Evolutionary conservation across 148 eudicot genomes (phyloP), one percentile per base, ranked within the genome.

Genomic region (Persicaria tinctoria): DNA sequence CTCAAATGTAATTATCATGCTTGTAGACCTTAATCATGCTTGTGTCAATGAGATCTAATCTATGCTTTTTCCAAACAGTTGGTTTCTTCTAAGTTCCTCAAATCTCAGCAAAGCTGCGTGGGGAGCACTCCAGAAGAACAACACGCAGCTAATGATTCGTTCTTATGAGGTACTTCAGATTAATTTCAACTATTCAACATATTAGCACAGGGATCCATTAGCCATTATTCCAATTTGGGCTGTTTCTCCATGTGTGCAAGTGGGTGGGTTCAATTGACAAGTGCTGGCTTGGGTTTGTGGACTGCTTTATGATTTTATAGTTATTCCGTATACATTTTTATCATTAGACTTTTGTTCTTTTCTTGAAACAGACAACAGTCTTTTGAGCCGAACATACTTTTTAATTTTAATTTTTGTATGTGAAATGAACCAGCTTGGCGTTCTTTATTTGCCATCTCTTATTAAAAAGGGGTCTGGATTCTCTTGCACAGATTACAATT

Each of bases 91-190:
- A 56, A 92, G 97, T 69, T 95, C 98, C 27, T 47, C 98, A 78
- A 95, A 95, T 79, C 93, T 92, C 79, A 95, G 98, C 85, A 95
- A 95, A 86, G 98, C 98, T 79, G 97, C 98, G 32, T 95, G 98
- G 97, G 98, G 98, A 70, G 88, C 97, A 14, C 97, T 95, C 57
- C 98, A 95, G 78, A 95, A 95, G 78, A 90, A 90, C 68, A 89
- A 84, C 79, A 80, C 97, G 73, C 96, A 95, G 88, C 73, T 95
- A 77, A 95, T 95, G 98, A 86, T 95, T 72, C 97, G 98, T 70
- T 95, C 98, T 13, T 95, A 95, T 64, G 98, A 95, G 98, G 98
- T 95, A 82, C 77, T 17, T 23, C 6, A 45, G 64, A 12, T 8
- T 46, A 4, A 44, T 44, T 6, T 70, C 20, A 70, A 5, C 4